Percentiles rank a stretch among this genome's conserved stretches.
phyloP scores from a whole-genome alignment of 441 rosid genomes.

The Populus hybrid region DNA sequence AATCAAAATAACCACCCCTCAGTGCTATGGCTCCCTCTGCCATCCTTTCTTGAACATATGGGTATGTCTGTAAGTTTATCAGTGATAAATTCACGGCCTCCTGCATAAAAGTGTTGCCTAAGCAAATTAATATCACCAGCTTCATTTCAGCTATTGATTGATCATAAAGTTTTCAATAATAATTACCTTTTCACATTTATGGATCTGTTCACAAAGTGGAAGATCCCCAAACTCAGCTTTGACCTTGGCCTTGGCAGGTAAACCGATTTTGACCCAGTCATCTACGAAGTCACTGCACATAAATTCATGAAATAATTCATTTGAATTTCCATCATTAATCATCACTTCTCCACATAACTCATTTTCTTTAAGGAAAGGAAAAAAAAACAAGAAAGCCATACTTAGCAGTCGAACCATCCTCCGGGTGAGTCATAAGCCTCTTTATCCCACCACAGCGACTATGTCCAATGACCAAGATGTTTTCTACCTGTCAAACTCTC shows the following conservation, averaged over 20 bases:
- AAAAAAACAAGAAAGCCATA: neutral
- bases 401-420: conserved; percentile 53
- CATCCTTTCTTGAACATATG: conserved; percentile 52
- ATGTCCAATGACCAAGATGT: conserved; percentile 40
- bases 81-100: conserved; percentile 63
- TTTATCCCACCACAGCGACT: conserved; percentile 39
- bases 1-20: conserved; percentile 66
- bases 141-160: too few species aligned
- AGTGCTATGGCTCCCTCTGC: conserved; percentile 36
- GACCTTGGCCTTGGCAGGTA: conserved; percentile 67
- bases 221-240: conserved; percentile 32
- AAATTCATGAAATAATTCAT: neutral
- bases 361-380: too few species aligned
- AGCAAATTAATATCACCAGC: too few species aligned
- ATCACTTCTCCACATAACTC: too few species aligned
- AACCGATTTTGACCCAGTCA: conserved; percentile 69
- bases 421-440: conserved; percentile 31
- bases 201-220: conserved; percentile 42
- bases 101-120: neutral
- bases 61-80: conserved; percentile 56
- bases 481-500: conserved; percentile 22
- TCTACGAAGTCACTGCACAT: conserved; percentile 68
- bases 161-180: too few species aligned
- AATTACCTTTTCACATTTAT: conserved; percentile 46
- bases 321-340: too few species aligned